phyloP scores from a whole-genome alignment of 768 basidiomycete genomes.

The Boletellus emodensis region DNA sequence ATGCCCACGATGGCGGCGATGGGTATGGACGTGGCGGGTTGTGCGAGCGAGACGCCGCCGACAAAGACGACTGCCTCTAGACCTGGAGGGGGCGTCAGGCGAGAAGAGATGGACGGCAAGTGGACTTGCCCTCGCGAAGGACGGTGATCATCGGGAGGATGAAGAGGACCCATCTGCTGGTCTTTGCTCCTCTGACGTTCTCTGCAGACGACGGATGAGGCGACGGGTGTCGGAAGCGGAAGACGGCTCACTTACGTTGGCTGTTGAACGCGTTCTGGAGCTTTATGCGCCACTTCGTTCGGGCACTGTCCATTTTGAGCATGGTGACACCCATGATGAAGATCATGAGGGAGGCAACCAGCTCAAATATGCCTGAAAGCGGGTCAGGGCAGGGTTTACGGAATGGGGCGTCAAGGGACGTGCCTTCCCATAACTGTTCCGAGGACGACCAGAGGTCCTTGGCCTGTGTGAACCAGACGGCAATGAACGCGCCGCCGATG shows the following conservation, averaged over 20 bases:
- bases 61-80: constrained; percentile 93
- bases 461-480: constrained; percentile 92
- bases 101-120: no score
- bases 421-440: constrained; percentile 93
- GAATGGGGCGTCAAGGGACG: not conserved
- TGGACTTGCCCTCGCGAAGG: constrained; percentile 73
- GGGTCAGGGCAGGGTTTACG: not conserved
- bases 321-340: constrained; percentile 92
- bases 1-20: constrained; percentile 87
- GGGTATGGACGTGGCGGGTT: constrained; percentile 80
- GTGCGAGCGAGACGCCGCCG: constrained; percentile 85
- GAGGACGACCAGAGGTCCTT: constrained; percentile 78
- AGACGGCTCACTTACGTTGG: constrained; percentile 36
- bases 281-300: constrained; percentile 93
- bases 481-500: constrained; percentile 90
- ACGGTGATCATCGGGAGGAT: constrained; percentile 89
- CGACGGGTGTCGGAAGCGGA: not conserved
- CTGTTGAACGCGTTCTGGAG: constrained; percentile 73
- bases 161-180: constrained; percentile 85
- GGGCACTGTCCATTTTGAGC: constrained; percentile 92
- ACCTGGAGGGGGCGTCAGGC: constrained; percentile 34
- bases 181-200: constrained; percentile 44
- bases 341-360: constrained; percentile 77
- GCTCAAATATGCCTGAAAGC: constrained; percentile 56
- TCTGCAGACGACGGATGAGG: constrained; percentile 23